A percentile compares a stretch with the other conserved stretches of the same genome.
Evolutionary conservation across 1,139 yeast genomes (phyloP).

Genomic region (Zygosaccharomyces pseudobailii): DNA sequence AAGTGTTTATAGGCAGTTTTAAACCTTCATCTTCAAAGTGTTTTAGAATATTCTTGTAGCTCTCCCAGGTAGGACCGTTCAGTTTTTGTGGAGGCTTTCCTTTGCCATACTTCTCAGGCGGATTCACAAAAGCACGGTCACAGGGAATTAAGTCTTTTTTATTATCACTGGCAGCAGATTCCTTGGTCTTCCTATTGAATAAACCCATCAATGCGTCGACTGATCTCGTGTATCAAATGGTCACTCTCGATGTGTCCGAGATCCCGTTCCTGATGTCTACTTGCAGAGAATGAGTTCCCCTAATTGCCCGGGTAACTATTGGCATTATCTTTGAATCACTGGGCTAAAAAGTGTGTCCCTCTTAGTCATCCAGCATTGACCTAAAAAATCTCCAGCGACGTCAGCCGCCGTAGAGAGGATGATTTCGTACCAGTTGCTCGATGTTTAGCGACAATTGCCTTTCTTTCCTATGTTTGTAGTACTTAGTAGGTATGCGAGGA

Average conservation of each 20-base stretch:
- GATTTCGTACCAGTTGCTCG: not conserved
- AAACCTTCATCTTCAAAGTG: constrained; percentile 50
- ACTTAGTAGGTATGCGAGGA: constrained; percentile 13
- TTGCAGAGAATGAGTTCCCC: not conserved
- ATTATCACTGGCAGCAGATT: constrained; percentile 9
- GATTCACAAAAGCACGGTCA: constrained; percentile 19
- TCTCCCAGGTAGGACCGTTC: constrained; percentile 48
- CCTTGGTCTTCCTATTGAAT: constrained; percentile 25
- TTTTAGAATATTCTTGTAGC: constrained; percentile 51
- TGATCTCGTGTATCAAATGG: not conserved
- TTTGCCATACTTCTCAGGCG: constrained; percentile 23
- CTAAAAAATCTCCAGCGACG: too few relatives aligned
- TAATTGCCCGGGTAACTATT: not conserved
- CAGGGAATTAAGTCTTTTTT: constrained; percentile 24
- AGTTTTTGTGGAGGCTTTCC: constrained; percentile 35
- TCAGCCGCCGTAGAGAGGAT: not conserved
- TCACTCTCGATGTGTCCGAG: not conserved
- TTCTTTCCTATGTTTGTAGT: constrained; percentile 6
- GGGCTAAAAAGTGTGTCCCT: not conserved
- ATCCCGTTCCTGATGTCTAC: not conserved
- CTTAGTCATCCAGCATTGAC: too few relatives aligned
- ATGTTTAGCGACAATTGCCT: not conserved
- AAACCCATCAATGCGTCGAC: constrained; percentile 23
- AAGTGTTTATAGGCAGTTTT: constrained; percentile 32
- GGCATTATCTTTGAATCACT: not conserved